Evolutionary conservation across 768 basidiomycete genomes (phyloP).

Genomic region (Amanita exitialis): DNA sequence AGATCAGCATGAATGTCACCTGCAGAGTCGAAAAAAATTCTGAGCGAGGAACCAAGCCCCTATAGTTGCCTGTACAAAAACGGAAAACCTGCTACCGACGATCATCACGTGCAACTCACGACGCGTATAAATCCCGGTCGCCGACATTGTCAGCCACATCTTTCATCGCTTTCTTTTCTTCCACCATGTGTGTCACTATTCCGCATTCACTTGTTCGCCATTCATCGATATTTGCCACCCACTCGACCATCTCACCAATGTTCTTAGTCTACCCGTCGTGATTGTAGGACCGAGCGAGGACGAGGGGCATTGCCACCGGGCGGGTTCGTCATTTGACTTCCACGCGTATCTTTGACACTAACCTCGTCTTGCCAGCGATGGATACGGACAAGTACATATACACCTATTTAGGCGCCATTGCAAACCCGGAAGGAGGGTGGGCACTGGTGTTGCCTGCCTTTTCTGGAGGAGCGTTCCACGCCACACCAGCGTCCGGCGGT

Average conservation of each 20-base stretch:
- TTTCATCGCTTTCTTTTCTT: neutral
- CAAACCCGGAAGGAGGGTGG: slow-evolving; percentile 1
- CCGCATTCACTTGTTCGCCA: neutral
- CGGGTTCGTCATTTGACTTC: neutral
- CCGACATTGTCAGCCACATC: slow-evolving; percentile 6
- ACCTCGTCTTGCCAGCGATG: neutral
- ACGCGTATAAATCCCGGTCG: neutral
- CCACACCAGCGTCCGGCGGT: too few species aligned
- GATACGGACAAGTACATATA: neutral
- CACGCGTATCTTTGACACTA: neutral
- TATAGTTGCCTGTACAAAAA: too few species aligned
- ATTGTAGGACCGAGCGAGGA: too few species aligned
- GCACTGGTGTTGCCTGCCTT: slow-evolving; percentile 1
- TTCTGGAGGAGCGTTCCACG: neutral
- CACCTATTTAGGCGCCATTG: neutral
- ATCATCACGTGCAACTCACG: neutral
- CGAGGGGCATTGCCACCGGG: too few species aligned
- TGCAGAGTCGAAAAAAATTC: too few species aligned
- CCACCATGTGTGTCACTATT: neutral
- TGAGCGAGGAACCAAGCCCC: too few species aligned
- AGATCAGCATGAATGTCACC: too few species aligned
- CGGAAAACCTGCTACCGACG: neutral
- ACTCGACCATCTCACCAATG: too few species aligned
- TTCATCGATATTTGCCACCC: too few species aligned
- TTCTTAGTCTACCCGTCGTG: too few species aligned